These are phyloP conservation scores for Pseudocercospora eumusae DNA, from an alignment of 2,329 filamentous ascomycete species.

Conservation along the genomic window DNA sequence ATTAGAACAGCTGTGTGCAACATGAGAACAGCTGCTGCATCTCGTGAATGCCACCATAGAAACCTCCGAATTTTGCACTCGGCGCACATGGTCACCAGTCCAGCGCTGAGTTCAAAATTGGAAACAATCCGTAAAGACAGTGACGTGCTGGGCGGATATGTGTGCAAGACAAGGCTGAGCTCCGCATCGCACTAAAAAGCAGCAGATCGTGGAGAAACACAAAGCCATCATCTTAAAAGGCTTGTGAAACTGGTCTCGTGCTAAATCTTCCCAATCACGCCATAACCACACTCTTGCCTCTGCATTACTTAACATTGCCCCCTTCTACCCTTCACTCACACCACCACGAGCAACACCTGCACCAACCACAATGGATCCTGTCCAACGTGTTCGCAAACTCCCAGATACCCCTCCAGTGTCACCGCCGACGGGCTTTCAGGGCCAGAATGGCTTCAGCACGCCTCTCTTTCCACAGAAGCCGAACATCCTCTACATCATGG, in stretches of 20 bases:
- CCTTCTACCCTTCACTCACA: not conserved
- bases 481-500: slow-evolving; percentile 93
- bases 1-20: not conserved
- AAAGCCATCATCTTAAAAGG: not conserved
- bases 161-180: not conserved
- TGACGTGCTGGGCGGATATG: not conserved
- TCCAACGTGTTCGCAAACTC: slow-evolving; percentile 36
- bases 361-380: slow-evolving; percentile 31
- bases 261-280: slow-evolving; percentile 8
- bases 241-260: slow-evolving; percentile 8
- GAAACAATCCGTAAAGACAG: not conserved
- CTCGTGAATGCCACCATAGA: slow-evolving; percentile 15
- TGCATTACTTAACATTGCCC: not conserved
- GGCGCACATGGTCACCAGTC: not conserved
- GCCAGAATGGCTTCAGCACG: slow-evolving; percentile 44
- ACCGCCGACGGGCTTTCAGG: slow-evolving; percentile 42
- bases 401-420: slow-evolving; percentile 42
- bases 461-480: slow-evolving; percentile 53
- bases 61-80: slow-evolving; percentile 27
- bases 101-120: slow-evolving; percentile 27
- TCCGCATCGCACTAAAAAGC: not conserved
- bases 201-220: not conserved
- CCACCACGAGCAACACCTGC: too few relatives aligned
- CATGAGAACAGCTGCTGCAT: not conserved
- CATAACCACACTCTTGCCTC: not conserved